Base-by-base conservation (phyloP, 2,329 filamentous ascomycete species). In the Passalora sequoiae region DNA sequence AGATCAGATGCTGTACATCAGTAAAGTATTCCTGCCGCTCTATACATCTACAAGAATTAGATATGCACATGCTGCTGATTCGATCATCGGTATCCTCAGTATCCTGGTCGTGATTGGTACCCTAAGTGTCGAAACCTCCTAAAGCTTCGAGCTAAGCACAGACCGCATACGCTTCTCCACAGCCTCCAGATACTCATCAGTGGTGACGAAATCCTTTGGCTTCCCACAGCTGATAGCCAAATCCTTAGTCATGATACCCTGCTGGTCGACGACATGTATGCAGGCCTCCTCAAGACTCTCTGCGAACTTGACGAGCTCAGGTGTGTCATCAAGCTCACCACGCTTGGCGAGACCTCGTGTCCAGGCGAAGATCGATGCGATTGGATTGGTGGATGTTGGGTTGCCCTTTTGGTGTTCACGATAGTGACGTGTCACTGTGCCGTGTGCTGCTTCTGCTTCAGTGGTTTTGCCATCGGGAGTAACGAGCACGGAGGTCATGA, bases 211-310 rank as follows among this genome's bases (percentile, higher is more conserved):
- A 63, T 87, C 83, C 59, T 80, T 80, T 60, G 84, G 89, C 77
- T 89, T 89, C 61, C 92, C 92, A 66, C 86, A 92, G 37, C 89
- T 86, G 47, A 97, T 79, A n/a, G 92, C 92, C 59, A 98, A 72
- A 70, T 98, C 92, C 81, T 98, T 98, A 68, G 92, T 98, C 92
- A 97, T 98, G 73, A 97, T 85, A 51, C 86, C 86, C 64, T 97
- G 91, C 46, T 86, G 69, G 66, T 97, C 86, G 56, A 98, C 92
- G 19, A 91, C 91, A 68, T 97, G 89, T 47, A 96, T 76, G 68
- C 92, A 96, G 27, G 92, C 92, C 69, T 86, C 77, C 78, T 98
- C 92, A 43, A 98, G 79, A 63, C 77, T 80, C 74, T 97, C 86
- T 46, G 91, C 92, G 62, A 95, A 98, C 38, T 86, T 78, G 47